Percentiles rank a stretch among this genome's conserved stretches.
These are phyloP conservation scores for Claviceps maximensis DNA, from an alignment of 2,329 filamentous ascomycete genomes.

Conservation along the genomic window DNA sequence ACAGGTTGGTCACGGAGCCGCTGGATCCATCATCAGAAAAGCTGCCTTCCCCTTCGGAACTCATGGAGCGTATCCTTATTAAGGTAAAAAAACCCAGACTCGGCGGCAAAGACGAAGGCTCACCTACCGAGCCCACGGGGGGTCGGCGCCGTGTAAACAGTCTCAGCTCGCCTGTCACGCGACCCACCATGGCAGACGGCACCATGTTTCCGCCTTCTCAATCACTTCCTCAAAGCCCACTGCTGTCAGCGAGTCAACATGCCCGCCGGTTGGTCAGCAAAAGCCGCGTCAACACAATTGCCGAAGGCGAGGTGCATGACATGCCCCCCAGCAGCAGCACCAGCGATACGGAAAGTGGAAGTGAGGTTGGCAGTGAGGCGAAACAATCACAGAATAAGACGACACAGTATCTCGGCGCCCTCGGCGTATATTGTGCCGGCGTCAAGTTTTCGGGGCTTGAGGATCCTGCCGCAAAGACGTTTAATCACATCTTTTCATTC, in stretches of 20 bases:
- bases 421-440: constrained; percentile 64
- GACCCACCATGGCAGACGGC: constrained; percentile 48
- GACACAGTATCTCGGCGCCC: constrained; percentile 63
- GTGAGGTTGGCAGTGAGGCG: constrained; percentile 35
- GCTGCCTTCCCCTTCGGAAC: constrained; percentile 74
- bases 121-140: constrained; percentile 22
- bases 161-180: constrained; percentile 52
- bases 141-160: constrained; percentile 51
- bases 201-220: constrained; percentile 33
- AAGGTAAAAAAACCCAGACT: constrained; percentile 73
- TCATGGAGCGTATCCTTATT: constrained; percentile 74
- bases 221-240: constrained; percentile 40
- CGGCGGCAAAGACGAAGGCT: constrained; percentile 27
- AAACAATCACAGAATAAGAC: constrained; percentile 73
- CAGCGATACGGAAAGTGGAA: constrained; percentile 67
- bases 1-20: constrained; percentile 65
- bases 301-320: constrained; percentile 42
- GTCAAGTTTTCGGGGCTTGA: constrained; percentile 79
- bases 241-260: constrained; percentile 37
- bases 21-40: constrained; percentile 53
- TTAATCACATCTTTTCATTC: constrained; percentile 93
- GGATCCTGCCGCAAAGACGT: constrained; percentile 64
- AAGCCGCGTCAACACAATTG: constrained; percentile 44
- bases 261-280: constrained; percentile 34
- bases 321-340: constrained; percentile 44